Conservation (phyloP, 2,329 filamentous ascomycete species). For the Aspergillus sp. region DNA sequence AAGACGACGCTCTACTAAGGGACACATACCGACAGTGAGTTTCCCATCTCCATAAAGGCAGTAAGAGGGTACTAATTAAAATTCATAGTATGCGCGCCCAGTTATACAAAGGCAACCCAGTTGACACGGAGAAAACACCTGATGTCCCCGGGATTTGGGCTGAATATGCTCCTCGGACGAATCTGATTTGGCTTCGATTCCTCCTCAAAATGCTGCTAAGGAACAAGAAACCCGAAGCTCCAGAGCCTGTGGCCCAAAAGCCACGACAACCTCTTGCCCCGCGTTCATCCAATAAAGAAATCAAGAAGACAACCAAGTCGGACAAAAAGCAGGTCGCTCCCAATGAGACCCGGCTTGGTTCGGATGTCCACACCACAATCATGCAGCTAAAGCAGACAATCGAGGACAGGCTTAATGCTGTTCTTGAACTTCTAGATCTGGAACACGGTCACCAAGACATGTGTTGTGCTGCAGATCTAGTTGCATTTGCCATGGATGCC, state of each 20-base stretch:
- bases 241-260: neutral
- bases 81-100: slow-evolving; percentile 38
- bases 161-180: slow-evolving; percentile 59
- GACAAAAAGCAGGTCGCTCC: slow-evolving; percentile 4
- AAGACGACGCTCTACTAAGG: slow-evolving; percentile 41
- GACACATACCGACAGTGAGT: slow-evolving; percentile 45
- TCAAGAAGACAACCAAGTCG: slow-evolving; percentile 12
- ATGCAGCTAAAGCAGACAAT: slow-evolving; percentile 29
- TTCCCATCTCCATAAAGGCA: neutral
- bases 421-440: slow-evolving; percentile 38
- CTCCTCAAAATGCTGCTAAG: slow-evolving; percentile 57
- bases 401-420: slow-evolving; percentile 30
- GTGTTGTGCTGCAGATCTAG: slow-evolving; percentile 44
- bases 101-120: slow-evolving; percentile 46
- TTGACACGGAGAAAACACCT: slow-evolving; percentile 35
- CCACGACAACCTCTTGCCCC: slow-evolving; percentile 31
- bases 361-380: slow-evolving; percentile 16
- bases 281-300: slow-evolving; percentile 32
- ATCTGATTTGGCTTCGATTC: slow-evolving; percentile 64
- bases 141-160: slow-evolving; percentile 49
- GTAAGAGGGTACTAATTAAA: neutral
- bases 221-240: slow-evolving; percentile 28
- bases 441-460: slow-evolving; percentile 41
- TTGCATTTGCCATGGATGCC: slow-evolving; percentile 45
- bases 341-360: neutral